Evolutionary conservation across 208 protist genomes (phyloP), one percentile per base, ranked within the genome.

Genomic region (Lotmaria passim): DNA sequence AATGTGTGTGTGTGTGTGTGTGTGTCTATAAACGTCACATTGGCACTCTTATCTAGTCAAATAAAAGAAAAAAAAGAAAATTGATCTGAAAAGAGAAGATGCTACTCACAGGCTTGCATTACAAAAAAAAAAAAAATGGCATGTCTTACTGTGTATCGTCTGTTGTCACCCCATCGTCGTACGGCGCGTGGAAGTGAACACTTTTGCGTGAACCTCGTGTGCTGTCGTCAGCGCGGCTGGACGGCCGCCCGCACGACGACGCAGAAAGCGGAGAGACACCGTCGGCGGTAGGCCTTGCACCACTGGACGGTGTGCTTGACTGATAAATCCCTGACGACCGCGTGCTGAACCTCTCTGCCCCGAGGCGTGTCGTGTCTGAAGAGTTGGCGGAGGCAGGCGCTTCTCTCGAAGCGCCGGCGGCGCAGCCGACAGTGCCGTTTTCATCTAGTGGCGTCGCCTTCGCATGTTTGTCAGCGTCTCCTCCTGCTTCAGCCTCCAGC

Each of bases 121-220:
- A n/a, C n/a, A n/a, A n/a, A n/a, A n/a, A n/a, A n/a, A n/a, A n/a
- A n/a, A n/a, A n/a, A n/a, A n/a, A n/a, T n/a, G n/a, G n/a, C n/a
- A n/a, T n/a, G n/a, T n/a, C n/a, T 53, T 51, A 24, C 56, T 57
- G 8, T 23, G 33, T 62, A 12, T 68, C 61, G 19, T 66, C 59
- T 21, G n/a, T 30, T 17, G 38, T 33, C 28, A 68, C 41, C 23
- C 71, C 51, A 23, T 71, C 51, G 38, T 78, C 28, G 21, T 46
- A 28, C 11, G 23, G 23, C 1, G 47, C 56, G 38, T 68, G 81
- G 21, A 88, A 85, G 47, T 69, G 76, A 1, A 84, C 76, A 30
- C 71, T 88, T 51, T 83, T 81, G 43, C 59, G 43, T 63, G 65
- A 60, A 43, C 38, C 52, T 6, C 39, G 51, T n/a, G n/a, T n/a